Base-by-base conservation (phyloP, 768 basidiomycete species). In the Leccinum barrowsii region DNA sequence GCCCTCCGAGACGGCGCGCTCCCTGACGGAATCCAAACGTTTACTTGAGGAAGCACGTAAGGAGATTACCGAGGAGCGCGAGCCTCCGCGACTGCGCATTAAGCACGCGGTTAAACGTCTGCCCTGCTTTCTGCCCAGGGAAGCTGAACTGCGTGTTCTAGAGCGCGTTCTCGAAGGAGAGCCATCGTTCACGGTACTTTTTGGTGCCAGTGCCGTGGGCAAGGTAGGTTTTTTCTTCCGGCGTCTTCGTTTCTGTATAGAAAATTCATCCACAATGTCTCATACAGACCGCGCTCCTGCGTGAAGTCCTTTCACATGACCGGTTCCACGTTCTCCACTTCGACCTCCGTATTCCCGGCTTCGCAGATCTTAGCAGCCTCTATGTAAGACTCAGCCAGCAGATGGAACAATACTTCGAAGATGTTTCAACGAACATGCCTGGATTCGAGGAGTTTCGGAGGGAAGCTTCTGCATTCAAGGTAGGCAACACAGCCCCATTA, bases 271-370 rank as follows among this genome's bases (percentile, higher is more conserved):
- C 4, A 13, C 7, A 42, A 42, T n/a, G 40, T 26, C 40, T 34
- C 32, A 35, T 55, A 48, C 64, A 91, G 86, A 94, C 92, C 5
- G 85, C 87, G 0, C 80, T 94, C 7, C 77, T 93, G 12, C 82
- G 90, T 48, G 88, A 93, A 72, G 83, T 92, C 26, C 82, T 94
- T 24, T 85, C 84, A 11, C 76, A 78, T 19, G 79, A 85, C 10
- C 76, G 76, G 52, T 93, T 87, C 67, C 89, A 91, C 73, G 89
- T 92, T 55, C 79, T 92, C 50, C 87, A 91, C 66, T 90, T 93
- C 63, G 90, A 93, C 70, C 78, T 94, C 46, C 84, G 90, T 5
- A 90, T 92, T 51, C 83, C 91, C 3, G 90, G 90, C 0, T 93
- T 93, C 65, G 89, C 90, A 2, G 91, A 92, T 66, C 77, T 93